Conservation (phyloP, 257 asterid species). For the Capsicum pubescens region DNA sequence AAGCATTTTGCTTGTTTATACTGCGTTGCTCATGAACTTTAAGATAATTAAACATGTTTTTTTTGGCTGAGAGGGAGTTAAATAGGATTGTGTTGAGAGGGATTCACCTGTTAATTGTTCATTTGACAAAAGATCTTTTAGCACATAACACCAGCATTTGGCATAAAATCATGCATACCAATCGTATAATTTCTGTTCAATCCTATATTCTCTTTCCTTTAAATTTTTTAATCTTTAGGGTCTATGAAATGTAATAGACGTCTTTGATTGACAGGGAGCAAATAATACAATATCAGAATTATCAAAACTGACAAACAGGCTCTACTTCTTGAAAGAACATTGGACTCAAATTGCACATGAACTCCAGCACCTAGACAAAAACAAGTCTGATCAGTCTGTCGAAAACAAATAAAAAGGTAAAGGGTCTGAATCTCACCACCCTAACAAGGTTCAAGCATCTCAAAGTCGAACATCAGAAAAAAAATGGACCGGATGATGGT, state of each 20-base stretch:
- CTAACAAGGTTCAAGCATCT: slow-evolving; percentile 42
- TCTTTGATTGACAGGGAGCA: slow-evolving; percentile 60
- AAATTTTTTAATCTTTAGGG: background rate
- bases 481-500: slow-evolving; percentile 18
- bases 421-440: slow-evolving; percentile 43
- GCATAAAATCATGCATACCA: background rate
- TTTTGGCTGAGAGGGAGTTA: background rate
- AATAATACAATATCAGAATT: slow-evolving; percentile 74
- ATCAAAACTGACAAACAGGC: slow-evolving; percentile 85
- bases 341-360: slow-evolving; percentile 75
- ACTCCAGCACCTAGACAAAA: slow-evolving; percentile 65
- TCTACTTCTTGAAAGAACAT: slow-evolving; percentile 90
- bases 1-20: background rate
- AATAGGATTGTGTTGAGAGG: background rate
- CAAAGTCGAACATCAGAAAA: slow-evolving; percentile 52
- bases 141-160: slow-evolving; percentile 11
- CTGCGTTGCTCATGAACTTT: background rate
- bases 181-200: background rate
- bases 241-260: background rate
- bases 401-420: slow-evolving; percentile 46
- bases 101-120: background rate
- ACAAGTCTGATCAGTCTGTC: slow-evolving; percentile 41
- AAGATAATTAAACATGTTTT: background rate
- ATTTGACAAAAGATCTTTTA: slow-evolving; percentile 4
- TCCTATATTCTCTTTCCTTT: background rate